A percentile compares a stretch with the other conserved stretches of the same genome.
Conservation (phyloP, 108 stramenopile species). For the Mayamaea pseudoterrestris region DNA sequence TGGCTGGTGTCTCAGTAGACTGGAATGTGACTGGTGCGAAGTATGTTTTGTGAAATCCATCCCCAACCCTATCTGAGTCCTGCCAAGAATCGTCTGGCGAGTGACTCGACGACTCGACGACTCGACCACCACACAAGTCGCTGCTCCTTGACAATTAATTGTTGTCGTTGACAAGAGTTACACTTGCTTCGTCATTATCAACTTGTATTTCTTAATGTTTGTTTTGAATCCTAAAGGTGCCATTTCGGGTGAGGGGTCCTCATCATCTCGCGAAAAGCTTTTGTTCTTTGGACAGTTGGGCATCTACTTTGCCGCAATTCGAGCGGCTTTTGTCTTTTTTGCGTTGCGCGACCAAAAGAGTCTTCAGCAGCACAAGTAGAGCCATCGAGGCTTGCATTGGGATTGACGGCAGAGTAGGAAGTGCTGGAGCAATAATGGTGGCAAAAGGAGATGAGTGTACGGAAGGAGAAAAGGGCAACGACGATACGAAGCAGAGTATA, state of each 20-base stretch:
- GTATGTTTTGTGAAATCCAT: no score
- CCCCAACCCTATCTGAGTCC: no score
- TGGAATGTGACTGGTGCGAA: no score
- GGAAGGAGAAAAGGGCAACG: not conserved
- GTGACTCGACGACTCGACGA: no score
- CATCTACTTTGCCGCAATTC: constrained; percentile 53
- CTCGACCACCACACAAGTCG: no score
- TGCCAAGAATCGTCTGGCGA: no score
- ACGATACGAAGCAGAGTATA: not conserved
- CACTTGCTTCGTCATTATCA: no score
- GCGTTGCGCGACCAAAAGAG: constrained; percentile 21
- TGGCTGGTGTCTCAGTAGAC: no score
- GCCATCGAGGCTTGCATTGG: not conserved
- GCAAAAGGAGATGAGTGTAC: not conserved
- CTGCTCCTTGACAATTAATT: no score
- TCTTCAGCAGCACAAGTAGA: not conserved
- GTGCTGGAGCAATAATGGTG: not conserved
- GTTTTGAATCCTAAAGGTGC: constrained; percentile 54
- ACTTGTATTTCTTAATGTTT: no score
- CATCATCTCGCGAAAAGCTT: constrained; percentile 24
- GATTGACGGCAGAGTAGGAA: not conserved
- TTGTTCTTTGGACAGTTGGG: constrained; percentile 68
- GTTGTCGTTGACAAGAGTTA: no score
- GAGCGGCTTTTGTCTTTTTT: constrained; percentile 64
- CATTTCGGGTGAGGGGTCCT: constrained; percentile 8